Conservation (phyloP, 2,329 filamentous ascomycete species). For the Verruconis gallopava region DNA sequence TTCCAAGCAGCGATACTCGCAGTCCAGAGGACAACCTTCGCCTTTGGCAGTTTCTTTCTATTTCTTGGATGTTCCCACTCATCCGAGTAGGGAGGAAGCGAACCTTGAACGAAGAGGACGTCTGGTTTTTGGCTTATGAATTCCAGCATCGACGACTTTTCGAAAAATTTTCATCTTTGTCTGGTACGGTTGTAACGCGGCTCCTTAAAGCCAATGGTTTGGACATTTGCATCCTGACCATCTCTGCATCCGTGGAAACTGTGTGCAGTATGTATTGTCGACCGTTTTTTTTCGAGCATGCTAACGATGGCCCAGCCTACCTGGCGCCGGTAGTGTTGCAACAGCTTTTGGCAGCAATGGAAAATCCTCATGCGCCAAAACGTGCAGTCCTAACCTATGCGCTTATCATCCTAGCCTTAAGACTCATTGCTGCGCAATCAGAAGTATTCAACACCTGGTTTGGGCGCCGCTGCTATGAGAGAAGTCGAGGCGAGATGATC, state of each 20-base stretch:
- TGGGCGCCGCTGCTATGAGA: conserved; percentile 69
- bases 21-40: conserved; percentile 69
- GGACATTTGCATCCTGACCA: conserved; percentile 57
- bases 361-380: conserved; percentile 36
- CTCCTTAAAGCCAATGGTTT: conserved; percentile 65
- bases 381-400: conserved; percentile 54
- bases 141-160: conserved; percentile 72
- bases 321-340: conserved; percentile 54
- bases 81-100: conserved; percentile 50
- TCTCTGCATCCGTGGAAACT: conserved; percentile 52
- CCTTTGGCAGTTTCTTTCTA: conserved; percentile 72
- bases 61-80: conserved; percentile 69
- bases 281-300: neutral
- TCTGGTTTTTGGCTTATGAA: conserved; percentile 68
- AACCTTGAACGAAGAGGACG: conserved; percentile 63
- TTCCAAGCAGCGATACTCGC: conserved; percentile 48
- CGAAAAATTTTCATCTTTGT: conserved; percentile 57
- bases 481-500: conserved; percentile 73
- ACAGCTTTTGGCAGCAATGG: conserved; percentile 54
- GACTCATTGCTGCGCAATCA: conserved; percentile 51
- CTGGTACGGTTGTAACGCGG: conserved; percentile 57
- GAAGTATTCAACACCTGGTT: conserved; percentile 67
- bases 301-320: neutral
- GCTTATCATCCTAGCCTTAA: conserved; percentile 44
- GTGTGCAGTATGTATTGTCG: conserved; percentile 29